Percentiles rank a stretch among this genome's conserved stretches.
phyloP scores from a whole-genome alignment of 208 protist genomes.

The Strigomonas culicis region DNA sequence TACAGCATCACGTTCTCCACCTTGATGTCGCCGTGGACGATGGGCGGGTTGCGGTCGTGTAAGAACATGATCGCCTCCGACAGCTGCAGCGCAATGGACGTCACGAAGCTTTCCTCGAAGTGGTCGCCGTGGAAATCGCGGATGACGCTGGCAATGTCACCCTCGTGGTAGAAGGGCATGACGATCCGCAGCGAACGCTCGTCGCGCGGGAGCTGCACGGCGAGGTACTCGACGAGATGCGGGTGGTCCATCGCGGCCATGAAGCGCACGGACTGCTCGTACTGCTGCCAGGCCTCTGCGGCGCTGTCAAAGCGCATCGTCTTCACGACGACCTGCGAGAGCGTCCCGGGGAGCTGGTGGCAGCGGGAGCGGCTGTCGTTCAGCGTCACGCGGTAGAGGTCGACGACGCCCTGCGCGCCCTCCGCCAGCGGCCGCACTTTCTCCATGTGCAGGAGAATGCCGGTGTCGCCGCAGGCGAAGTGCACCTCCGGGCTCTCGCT shows the following conservation, averaged over 20 bases:
- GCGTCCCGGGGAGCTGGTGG: slow-evolving; percentile 20
- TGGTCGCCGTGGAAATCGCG: slow-evolving; percentile 29
- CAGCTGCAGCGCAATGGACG: slow-evolving; percentile 60
- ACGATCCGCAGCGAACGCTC: slow-evolving; percentile 42
- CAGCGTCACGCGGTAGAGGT: slow-evolving; percentile 32
- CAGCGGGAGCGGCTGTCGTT: slow-evolving; percentile 22
- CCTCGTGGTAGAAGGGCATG: slow-evolving; percentile 77
- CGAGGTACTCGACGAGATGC: slow-evolving; percentile 73
- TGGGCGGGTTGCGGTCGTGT: slow-evolving; percentile 72
- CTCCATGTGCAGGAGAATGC: slow-evolving; percentile 40
- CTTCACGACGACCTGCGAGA: slow-evolving; percentile 57
- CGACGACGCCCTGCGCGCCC: slow-evolving; percentile 65
- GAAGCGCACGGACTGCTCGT: slow-evolving; percentile 71
- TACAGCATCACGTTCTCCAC: slow-evolving; percentile 71
- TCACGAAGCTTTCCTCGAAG: slow-evolving; percentile 52
- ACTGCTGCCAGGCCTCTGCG: slow-evolving; percentile 29
- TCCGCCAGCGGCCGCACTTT: slow-evolving; percentile 33
- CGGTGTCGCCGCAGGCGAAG: slow-evolving; percentile 66
- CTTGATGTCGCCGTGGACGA: slow-evolving; percentile 84
- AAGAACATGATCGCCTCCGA: slow-evolving; percentile 47
- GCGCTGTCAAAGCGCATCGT: slow-evolving; percentile 34
- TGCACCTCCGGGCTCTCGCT: slow-evolving; percentile 38
- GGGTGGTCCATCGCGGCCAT: slow-evolving; percentile 57
- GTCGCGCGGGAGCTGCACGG: slow-evolving; percentile 55
- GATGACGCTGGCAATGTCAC: slow-evolving; percentile 51